Base-by-base conservation (phyloP, 1,139 yeast species). In the Kodamaea derodonti region DNA sequence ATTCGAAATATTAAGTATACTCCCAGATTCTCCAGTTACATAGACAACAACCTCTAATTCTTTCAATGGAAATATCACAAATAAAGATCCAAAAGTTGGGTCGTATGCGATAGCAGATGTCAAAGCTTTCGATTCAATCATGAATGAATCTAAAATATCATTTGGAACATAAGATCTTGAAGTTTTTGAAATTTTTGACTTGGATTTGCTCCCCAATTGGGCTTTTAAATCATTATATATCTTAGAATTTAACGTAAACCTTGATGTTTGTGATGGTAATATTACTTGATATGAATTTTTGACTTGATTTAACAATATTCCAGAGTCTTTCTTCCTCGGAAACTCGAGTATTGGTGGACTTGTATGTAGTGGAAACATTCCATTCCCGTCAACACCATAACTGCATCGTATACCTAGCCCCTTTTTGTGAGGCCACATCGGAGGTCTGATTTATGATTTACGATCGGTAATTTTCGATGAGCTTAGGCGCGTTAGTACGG, bases 41-140 rank as follows among this genome's bases (percentile, higher is more conserved):
- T 51, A 68, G 0, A 64, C 69, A 15, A 65, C 52, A 6, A 56
- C 14, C 15, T 13, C 28, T 4, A 12, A 6, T 13, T 14, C 14
- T 17, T 24, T 24, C 26, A 24, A 30, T 30, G 47, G 47, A 35
- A 60, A 58, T 9, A 55, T 39, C 11, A 47, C 37, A 20, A 62
- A 42, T 8, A 57, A 27, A 4, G 48, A 37, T 0, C 70, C 69
- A 33, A 45, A 46, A 0, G 62, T 54, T 0, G 77, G 74, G 42
- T 71, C 75, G 40, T 58, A 66, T 2, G 68, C 62, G 12, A 50
- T 40, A 3, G 46, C 33, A 2, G 69, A 61, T 0, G 49, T 41
- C 14, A 62, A 40, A 1, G 53, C 36, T 12, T 46, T 46, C 11
- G 67, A 52, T 29, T 60, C 65, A 8, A 45, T 43, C 16, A 43